These are phyloP conservation scores for Coniochaeta pulveracea DNA, from an alignment of 2,329 filamentous ascomycete species.

Conservation along the genomic window DNA sequence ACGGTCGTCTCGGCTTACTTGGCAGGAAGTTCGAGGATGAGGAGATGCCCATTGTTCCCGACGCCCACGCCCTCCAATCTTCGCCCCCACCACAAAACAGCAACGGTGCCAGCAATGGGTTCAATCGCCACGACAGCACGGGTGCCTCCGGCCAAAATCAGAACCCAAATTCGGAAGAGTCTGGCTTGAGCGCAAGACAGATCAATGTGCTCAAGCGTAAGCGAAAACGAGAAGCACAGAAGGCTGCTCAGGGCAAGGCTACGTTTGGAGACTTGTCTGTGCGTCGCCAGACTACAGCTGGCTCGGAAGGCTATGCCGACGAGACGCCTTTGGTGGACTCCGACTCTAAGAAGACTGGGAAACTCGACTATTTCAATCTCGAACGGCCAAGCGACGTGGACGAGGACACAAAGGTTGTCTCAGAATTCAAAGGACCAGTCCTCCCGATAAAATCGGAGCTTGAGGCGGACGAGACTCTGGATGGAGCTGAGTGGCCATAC, in stretches of 20 bases:
- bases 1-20: constrained; percentile 69
- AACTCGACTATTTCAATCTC: constrained; percentile 81
- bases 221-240: constrained; percentile 79
- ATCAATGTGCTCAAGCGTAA: constrained; percentile 92
- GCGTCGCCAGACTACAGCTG: constrained; percentile 47
- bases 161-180: constrained; percentile 44
- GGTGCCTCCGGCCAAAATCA: constrained; percentile 20
- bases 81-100: constrained; percentile 31
- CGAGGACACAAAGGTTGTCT: constrained; percentile 84
- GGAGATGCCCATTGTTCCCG: constrained; percentile 54
- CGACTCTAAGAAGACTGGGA: constrained; percentile 50
- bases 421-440: constrained; percentile 83
- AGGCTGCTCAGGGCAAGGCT: constrained; percentile 75
- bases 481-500: constrained; percentile 85
- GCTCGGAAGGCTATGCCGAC: constrained; percentile 50
- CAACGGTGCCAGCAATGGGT: constrained; percentile 17
- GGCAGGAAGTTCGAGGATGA: constrained; percentile 82
- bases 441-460: constrained; percentile 78
- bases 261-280: constrained; percentile 79
- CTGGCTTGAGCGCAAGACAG: constrained; percentile 78
- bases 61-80: constrained; percentile 32
- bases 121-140: constrained; percentile 17
- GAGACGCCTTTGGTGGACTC: constrained; percentile 42
- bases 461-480: constrained; percentile 62
- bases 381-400: constrained; percentile 69